A percentile compares a stretch with the other conserved stretches of the same genome.
Conservation (phyloP, 176 grass and related monocot genomes). For the Zoysia japonica region DNA sequence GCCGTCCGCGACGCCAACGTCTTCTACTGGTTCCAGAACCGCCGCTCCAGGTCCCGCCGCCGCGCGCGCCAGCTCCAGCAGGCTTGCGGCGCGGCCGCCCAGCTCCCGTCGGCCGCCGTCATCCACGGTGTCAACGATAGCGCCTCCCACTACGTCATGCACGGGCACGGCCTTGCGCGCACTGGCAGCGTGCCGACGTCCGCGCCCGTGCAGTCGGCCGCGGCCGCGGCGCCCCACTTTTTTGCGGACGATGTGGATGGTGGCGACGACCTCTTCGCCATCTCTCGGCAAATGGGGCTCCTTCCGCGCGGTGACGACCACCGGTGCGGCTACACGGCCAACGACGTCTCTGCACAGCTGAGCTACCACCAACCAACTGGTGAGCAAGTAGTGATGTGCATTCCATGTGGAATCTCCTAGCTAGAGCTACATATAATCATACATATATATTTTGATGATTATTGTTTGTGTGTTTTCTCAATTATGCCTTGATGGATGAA, state of each 20-base stretch:
- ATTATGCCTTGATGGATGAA: not conserved
- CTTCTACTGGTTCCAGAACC: constrained; percentile 68
- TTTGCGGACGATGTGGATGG: constrained; percentile 15
- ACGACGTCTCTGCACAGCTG: constrained; percentile 18
- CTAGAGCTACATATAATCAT: not conserved
- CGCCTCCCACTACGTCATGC: constrained; percentile 16
- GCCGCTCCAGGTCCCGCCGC: constrained; percentile 56
- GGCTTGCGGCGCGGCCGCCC: not conserved
- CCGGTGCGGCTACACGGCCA: constrained; percentile 16
- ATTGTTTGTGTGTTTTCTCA: constrained; percentile 5
- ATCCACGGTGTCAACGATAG: not conserved
- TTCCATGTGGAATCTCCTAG: constrained; percentile 18
- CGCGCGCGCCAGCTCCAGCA: constrained; percentile 59
- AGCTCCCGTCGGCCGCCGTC: not conserved
- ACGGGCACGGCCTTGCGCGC: constrained; percentile 23
- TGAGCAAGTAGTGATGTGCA: not conserved
- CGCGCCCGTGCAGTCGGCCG: not conserved
- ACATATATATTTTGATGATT: not conserved
- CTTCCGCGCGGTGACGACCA: constrained; percentile 15
- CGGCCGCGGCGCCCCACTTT: not conserved
- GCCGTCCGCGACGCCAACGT: constrained; percentile 56
- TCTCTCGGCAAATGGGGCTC: constrained; percentile 54
- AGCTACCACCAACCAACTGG: constrained; percentile 35
- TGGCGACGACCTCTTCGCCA: constrained; percentile 53
- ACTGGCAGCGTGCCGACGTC: not conserved